phyloP scores from a whole-genome alignment of 106 monocot species.

The Gastrodia elata region DNA sequence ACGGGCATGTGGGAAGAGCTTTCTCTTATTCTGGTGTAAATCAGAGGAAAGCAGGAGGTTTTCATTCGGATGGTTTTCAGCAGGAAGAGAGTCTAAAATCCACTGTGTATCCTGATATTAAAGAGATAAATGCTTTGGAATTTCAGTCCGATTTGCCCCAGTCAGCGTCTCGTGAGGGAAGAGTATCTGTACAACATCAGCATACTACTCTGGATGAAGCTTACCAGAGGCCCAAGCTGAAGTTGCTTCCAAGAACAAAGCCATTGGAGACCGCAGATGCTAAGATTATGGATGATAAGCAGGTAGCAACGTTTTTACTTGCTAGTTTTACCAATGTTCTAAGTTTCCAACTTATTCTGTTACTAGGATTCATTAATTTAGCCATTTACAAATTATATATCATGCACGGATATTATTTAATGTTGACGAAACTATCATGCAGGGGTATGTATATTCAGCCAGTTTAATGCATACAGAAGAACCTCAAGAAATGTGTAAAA shows the following conservation, averaged over 20 bases:
- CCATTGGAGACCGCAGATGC: conserved; percentile 27
- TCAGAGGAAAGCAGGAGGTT: conserved; percentile 6
- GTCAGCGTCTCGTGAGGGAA: conserved; percentile 34
- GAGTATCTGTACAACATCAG: conserved; percentile 10
- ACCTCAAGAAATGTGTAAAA: conserved; percentile 20
- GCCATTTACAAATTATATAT: background rate
- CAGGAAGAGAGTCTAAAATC: conserved; percentile 15
- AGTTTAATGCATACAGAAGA: conserved; percentile 11
- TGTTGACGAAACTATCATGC: conserved; percentile 4
- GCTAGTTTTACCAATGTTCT: background rate
- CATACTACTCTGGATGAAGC: conserved; percentile 19
- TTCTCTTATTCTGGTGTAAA: conserved; percentile 3
- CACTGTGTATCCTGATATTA: conserved; percentile 21
- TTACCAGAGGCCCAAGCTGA: conserved; percentile 48
- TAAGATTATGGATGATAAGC: conserved; percentile 7
- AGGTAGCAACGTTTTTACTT: conserved; percentile 10
- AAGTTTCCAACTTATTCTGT: background rate
- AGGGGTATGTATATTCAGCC: conserved; percentile 11
- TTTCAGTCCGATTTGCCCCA: conserved; percentile 13
- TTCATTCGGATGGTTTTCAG: background rate
- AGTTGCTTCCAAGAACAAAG: conserved; percentile 43
- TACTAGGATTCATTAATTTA: background rate
- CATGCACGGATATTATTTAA: background rate
- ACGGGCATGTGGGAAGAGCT: conserved; percentile 7
- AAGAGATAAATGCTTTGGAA: conserved; percentile 17